phyloP scores from a whole-genome alignment of 257 asterid genomes.

The Ajuga chamaepitys region DNA sequence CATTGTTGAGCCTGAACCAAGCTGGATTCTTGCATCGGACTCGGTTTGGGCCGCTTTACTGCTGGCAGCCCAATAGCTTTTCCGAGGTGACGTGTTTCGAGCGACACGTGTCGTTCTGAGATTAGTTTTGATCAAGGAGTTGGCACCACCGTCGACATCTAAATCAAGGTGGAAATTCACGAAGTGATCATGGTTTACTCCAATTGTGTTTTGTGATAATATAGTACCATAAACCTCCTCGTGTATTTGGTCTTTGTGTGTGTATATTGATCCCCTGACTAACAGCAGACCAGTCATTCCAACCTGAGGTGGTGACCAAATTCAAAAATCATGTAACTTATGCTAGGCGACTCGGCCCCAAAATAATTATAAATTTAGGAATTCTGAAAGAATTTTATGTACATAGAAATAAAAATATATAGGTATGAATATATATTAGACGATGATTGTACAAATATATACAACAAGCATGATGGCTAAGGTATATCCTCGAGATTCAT shows the following conservation, averaged over 20 bases:
- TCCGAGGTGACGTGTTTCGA: conserved; percentile 22
- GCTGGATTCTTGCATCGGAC: conserved; percentile 36
- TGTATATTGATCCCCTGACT: conserved; percentile 42
- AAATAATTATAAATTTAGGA: too few species aligned
- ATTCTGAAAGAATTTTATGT: too few species aligned
- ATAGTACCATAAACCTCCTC: conserved; percentile 47
- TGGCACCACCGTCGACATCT: conserved; percentile 46
- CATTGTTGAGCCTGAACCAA: conserved; percentile 24
- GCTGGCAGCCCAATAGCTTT: conserved; percentile 40
- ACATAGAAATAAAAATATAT: too few species aligned
- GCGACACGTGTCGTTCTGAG: conserved; percentile 22
- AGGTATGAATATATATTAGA: too few species aligned
- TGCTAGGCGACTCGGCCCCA: too few species aligned
- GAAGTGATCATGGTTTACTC: conserved; percentile 55
- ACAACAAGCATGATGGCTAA: too few species aligned
- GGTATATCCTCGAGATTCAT: too few species aligned
- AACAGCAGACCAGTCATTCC: conserved; percentile 56
- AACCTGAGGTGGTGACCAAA: conserved; percentile 21
- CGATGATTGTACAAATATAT: too few species aligned
- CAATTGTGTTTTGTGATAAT: conserved; percentile 48
- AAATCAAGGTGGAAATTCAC: conserved; percentile 41
- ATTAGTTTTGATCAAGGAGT: conserved; percentile 43
- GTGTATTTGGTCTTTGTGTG: conserved; percentile 35
- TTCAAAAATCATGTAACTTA: background rate
- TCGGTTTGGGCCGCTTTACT: conserved; percentile 30